Percentiles rank a stretch among this genome's conserved stretches.
Evolutionary conservation across 257 asterid genomes (phyloP).

Genomic region (Rhazya stricta): DNA sequence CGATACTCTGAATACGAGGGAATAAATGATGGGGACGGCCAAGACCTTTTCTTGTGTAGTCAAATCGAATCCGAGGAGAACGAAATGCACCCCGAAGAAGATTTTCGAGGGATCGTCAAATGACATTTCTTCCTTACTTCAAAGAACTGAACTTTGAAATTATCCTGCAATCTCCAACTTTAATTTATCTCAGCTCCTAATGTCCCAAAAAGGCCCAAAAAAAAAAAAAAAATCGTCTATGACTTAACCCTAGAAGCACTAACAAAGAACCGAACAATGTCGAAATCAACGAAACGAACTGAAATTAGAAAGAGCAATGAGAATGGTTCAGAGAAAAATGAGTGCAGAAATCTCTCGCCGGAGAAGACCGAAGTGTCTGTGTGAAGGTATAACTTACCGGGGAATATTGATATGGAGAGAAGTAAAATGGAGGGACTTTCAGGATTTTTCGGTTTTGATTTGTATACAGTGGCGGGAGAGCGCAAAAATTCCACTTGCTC

Average conservation of each 20-base stretch:
- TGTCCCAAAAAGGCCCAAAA: too few species aligned
- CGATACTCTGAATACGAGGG: neutral
- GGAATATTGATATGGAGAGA: neutral
- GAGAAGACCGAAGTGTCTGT: neutral
- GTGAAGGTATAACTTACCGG: neutral
- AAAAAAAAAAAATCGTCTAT: neutral
- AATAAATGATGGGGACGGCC: neutral
- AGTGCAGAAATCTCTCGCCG: neutral
- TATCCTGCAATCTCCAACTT: neutral
- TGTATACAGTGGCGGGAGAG: constrained; percentile 18
- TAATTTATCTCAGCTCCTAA: neutral
- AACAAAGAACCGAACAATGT: neutral
- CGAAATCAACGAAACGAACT: too few species aligned
- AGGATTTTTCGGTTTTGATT: constrained; percentile 3
- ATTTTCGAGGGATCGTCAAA: constrained; percentile 32
- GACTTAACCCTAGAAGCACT: neutral
- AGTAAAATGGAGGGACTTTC: neutral
- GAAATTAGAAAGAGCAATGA: too few species aligned
- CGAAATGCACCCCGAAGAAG: constrained; percentile 53
- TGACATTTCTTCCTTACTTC: constrained; percentile 23
- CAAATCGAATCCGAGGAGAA: constrained; percentile 62
- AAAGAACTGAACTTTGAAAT: constrained; percentile 28
- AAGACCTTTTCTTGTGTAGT: constrained; percentile 44
- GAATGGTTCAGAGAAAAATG: neutral
- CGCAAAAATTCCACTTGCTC: neutral